A percentile compares a stretch with the other conserved stretches of the same genome.
Conservation (phyloP, 2,329 filamentous ascomycete genomes). For the Clarireedia paspali region DNA sequence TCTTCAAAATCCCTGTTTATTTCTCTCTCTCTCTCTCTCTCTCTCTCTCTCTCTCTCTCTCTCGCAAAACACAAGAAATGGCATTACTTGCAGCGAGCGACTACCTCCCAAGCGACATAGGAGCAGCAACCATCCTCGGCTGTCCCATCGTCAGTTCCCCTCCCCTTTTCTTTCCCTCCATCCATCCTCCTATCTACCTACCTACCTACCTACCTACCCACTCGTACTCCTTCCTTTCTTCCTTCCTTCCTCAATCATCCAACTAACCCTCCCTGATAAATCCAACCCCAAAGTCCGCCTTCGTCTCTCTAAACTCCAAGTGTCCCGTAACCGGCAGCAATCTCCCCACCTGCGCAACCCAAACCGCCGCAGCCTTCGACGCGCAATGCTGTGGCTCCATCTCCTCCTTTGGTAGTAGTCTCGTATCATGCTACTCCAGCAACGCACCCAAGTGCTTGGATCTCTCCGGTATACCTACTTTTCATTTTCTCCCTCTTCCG, state of each 20-base stretch:
- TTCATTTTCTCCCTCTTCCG: too few relatives aligned
- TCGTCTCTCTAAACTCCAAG: conserved; percentile 2
- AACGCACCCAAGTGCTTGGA: conserved; percentile 4
- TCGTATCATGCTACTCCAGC: background rate
- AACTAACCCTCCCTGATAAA: background rate
- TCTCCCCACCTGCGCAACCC: conserved; percentile 1
- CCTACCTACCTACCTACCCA: too few relatives aligned
- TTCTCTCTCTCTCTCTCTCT: too few relatives aligned
- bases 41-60: too few relatives aligned
- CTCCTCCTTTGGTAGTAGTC: background rate
- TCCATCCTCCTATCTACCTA: too few relatives aligned
- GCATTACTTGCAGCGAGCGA: background rate
- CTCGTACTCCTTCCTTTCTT: too few relatives aligned
- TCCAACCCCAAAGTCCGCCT: background rate
- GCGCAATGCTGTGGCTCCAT: background rate
- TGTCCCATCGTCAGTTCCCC: conserved; percentile 2
- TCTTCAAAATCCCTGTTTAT: too few relatives aligned
- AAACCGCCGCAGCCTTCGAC: background rate
- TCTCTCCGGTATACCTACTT: background rate
- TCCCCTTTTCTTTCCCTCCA: too few relatives aligned
- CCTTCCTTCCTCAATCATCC: background rate
- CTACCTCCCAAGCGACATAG: conserved; percentile 1
- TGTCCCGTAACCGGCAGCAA: conserved; percentile 1
- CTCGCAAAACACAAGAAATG: too few relatives aligned
- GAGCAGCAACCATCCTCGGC: background rate